Conservation (phyloP, 805 yeast species). For the Ogataea ramenticola region DNA sequence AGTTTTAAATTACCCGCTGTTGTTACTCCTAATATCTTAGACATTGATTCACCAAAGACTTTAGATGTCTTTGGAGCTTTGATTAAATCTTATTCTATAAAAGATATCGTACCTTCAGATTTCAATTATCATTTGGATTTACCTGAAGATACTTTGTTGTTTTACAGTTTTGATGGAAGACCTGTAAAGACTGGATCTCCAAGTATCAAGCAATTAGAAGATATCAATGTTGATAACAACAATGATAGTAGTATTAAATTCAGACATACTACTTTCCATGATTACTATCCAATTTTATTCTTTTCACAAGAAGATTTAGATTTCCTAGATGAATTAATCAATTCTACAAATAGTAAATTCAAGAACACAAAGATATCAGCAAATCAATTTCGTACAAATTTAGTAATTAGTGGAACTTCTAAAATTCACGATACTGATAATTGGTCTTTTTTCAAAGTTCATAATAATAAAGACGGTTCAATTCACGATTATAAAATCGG, state of each 20-base stretch:
- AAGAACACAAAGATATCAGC: slow-evolving; percentile 7
- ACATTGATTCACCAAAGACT: slow-evolving; percentile 4
- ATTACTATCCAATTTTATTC: slow-evolving; percentile 23
- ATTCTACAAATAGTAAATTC: slow-evolving; percentile 11
- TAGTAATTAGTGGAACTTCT: slow-evolving; percentile 14
- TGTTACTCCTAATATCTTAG: slow-evolving; percentile 10
- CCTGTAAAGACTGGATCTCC: slow-evolving; percentile 21
- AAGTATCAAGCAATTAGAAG: background rate
- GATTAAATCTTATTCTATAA: slow-evolving; percentile 1
- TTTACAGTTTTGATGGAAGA: slow-evolving; percentile 21
- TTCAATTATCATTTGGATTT: slow-evolving; percentile 13
- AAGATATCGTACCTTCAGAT: slow-evolving; percentile 14
- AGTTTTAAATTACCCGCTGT: slow-evolving; percentile 14
- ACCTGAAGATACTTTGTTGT: slow-evolving; percentile 14
- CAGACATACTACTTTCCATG: slow-evolving; percentile 21
- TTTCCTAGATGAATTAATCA: slow-evolving; percentile 8
- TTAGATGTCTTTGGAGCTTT: slow-evolving; percentile 1
- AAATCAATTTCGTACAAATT: slow-evolving; percentile 21
- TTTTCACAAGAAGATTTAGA: slow-evolving; percentile 17
- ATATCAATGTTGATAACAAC: background rate
- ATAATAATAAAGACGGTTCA: slow-evolving; percentile 2
- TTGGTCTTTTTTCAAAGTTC: slow-evolving; percentile 15
- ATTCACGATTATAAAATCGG: slow-evolving; percentile 15
- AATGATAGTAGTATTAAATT: too few species aligned
- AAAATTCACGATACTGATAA: slow-evolving; percentile 20